Base-by-base conservation (phyloP, 1,139 yeast genomes). In the Suhomyces coccinellae region DNA sequence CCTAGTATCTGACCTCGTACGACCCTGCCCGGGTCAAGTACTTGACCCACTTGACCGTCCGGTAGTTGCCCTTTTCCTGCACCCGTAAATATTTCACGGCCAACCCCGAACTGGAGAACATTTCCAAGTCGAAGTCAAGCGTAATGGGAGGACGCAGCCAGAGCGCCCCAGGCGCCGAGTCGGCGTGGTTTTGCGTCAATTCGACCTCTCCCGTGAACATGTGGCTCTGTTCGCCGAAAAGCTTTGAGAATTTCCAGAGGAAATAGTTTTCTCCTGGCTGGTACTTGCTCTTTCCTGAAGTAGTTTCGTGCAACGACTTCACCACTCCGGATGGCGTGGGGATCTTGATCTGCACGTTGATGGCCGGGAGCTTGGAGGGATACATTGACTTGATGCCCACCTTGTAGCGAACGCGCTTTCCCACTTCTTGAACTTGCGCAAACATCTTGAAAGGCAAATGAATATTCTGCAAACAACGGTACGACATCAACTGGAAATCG, bases 1-100 rank as follows among this genome's bases (percentile, higher is more conserved):
- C 20, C 40, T 35, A 85, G 51, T 82, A 82, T 47, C 96, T 71
- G 12, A 88, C 75, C 51, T 89, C 97, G 56, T 87, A 89, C 6
- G 87, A 79, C 1, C 96, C 96, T 0, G 91, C 83, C 51, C 75
- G 79, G 1, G 91, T 78, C 15, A 79, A 63, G 62, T 91, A 91
- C 56, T 87, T 80, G 37, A 90, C 95, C 95, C 96, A 90, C 61
- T 91, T 91, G 16, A 88, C 82, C 1, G 96, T 83, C 38, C 79
- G 71, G 65, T 87, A 86, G 49, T 80, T 82, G 9, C 78, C 55
- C 56, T 74, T 79, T 58, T 88, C 96, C 30, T 71, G 73, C 2
- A 91, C 85, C 60, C 81, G 82, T 55, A 91, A 72, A 60, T 79
- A 87, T 52, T 87, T 77, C 38, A 91, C 93, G 26, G 80, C 78